Base-by-base conservation (phyloP, 148 eudicot species). In the Talinum fruticosum region DNA sequence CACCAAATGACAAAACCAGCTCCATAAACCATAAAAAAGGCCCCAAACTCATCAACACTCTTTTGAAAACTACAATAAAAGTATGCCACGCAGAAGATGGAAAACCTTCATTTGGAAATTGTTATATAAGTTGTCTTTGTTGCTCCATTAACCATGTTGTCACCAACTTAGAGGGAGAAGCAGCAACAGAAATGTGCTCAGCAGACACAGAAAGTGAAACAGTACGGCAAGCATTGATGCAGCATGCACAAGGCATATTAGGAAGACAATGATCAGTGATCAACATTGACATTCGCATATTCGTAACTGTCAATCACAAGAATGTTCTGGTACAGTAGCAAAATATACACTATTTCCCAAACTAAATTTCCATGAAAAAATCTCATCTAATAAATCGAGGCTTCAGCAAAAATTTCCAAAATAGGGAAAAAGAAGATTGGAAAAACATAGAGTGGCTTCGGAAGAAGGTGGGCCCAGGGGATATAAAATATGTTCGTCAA, bases 171-270 rank as follows among this genome's bases (percentile, higher is more conserved):
- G 24, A 19, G 5, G 47, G 36, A 24, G 19, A 14, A 74, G 8
- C 36, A 73, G 12, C 29, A 51, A 30, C 10, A 26, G 30, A 45
- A 8, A 13, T 6, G 10, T 7, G 5, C 34, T 5, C 5, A 13
- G 74, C 19, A 44, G 34, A 32, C 2, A 45, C 18, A 66, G 57
- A 66, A n/a, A 37, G n/a, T 29, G 29, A 21, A 29, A 32, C 38
- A 32, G 30, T 41, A 41, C 29, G 12, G 16, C 30, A 66, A 34
- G 6, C 8, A 8, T 23, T 28, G 66, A 28, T 28, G 66, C 64
- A 38, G 8, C n/a, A 69, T 36, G 64, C 53, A 73, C 28, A 36
- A 66, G 64, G 73, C 6, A 74, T 34, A 35, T 35, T 71, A 71
- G 59, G 80, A 37, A 30, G 12, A 75, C 36, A 64, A 28, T n/a